These are phyloP conservation scores for Solanum megistacrolobum DNA, from an alignment of 257 asterid species.

Conservation along the genomic window DNA sequence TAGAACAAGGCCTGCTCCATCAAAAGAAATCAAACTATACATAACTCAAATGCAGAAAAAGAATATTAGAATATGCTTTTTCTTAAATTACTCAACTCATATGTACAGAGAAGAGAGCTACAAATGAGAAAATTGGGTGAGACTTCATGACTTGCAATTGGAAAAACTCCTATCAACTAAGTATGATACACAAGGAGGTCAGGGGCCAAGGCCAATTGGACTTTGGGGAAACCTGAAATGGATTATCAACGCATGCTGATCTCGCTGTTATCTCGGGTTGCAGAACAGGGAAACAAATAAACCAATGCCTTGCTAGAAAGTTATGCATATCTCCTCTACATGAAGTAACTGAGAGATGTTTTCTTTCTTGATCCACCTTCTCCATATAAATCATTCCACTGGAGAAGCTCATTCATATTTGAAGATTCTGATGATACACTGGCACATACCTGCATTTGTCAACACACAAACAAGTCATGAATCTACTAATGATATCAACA, in stretches of 20 bases:
- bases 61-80: background rate
- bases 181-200: constrained; percentile 13
- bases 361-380: constrained; percentile 85
- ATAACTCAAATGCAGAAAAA: background rate
- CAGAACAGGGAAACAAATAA: background rate
- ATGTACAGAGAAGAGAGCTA: constrained; percentile 18
- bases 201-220: constrained; percentile 3
- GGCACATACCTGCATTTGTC: constrained; percentile 50
- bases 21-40: background rate
- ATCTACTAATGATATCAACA: background rate
- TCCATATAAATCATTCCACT: constrained; percentile 74
- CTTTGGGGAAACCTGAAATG: constrained; percentile 26
- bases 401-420: constrained; percentile 65
- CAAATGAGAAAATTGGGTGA: background rate
- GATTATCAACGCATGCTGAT: constrained; percentile 9
- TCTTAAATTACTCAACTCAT: background rate
- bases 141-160: background rate
- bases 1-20: background rate
- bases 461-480: background rate
- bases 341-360: constrained; percentile 59
- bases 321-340: constrained; percentile 19
- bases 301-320: background rate
- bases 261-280: background rate
- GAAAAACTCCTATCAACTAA: constrained; percentile 5
- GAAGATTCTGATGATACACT: constrained; percentile 62